Base-by-base conservation (phyloP, 2,329 filamentous ascomycete species). In the Colletotrichum sp. region DNA sequence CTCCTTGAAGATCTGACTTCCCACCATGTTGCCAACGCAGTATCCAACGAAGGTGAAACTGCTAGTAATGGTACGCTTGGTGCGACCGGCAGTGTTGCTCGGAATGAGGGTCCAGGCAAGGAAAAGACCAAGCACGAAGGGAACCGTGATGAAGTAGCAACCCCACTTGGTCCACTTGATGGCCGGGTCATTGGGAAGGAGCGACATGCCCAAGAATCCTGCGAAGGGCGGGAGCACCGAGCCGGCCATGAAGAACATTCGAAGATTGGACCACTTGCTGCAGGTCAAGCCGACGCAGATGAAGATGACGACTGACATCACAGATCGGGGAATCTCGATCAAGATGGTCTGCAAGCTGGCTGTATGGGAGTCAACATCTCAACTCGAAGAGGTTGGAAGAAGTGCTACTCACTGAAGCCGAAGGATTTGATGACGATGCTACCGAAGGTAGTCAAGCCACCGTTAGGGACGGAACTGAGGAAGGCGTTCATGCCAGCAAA, bases 11-110 rank as follows among this genome's bases (percentile, higher is more conserved):
- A 88, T 87, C 78, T 88, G 86, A 9, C 84, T 85, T 6, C 87
- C 87, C 4, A 83, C 82, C 83, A 88, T 88, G 77, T 88, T 89
- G 3, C 87, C 87, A 4, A 87, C 85, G 69, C 87, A 88, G 78
- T 88, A 89, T 2, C 82, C 86, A 8, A 87, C 82, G 68, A 89
- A 87, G 1, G 87, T 86, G 52, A 87, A 84, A 5, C 86, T 86
- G 18, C 83, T 85, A 15, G 85, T 86, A 55, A 88, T 79, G 5
- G 87, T 87, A 30, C 87, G 85, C 78, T 88, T 88, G 0, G 87
- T 88, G 9, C 86, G 82, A 9, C 87, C 87, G 6, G 85, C 86
- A 6, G 87, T 82, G 77, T 88, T 88, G 38, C 85, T 86, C 0
- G 87, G 85, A 64, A 88, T 83, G 56, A 76, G 28, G 2, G 74